These are phyloP conservation scores for Achaetomiella virescens DNA, from an alignment of 495 filamentous ascomycete genomes.

Conservation along the genomic window DNA sequence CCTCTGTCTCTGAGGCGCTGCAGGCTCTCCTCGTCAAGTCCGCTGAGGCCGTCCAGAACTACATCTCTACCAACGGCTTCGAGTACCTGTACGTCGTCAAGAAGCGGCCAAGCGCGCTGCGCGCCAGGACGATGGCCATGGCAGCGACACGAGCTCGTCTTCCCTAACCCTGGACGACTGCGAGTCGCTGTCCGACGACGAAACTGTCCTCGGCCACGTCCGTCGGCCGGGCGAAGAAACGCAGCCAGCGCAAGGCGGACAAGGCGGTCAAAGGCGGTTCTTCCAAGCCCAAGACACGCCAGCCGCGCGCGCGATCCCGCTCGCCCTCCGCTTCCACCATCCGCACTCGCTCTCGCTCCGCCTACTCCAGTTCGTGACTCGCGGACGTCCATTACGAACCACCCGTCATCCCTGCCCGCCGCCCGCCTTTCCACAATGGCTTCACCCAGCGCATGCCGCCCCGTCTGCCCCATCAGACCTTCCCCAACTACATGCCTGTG, in stretches of 20 bases:
- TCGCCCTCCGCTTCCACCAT: conserved; percentile 15
- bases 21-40: conserved; percentile 31
- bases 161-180: conserved; percentile 27
- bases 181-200: conserved; percentile 29
- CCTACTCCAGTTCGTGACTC: conserved; percentile 8
- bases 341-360: conserved; percentile 22
- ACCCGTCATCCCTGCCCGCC: not conserved
- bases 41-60: conserved; percentile 34
- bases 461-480: not conserved
- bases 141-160: conserved; percentile 23
- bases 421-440: not conserved
- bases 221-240: conserved; percentile 1
- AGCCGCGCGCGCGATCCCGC: conserved; percentile 18
- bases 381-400: not conserved
- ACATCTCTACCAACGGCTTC: conserved; percentile 35
- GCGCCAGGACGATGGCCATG: conserved; percentile 16
- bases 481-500: not conserved
- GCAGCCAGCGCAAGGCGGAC: not conserved
- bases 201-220: conserved; percentile 22
- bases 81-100: conserved; percentile 16
- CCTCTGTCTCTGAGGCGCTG: conserved; percentile 17
- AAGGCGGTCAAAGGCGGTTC: not conserved
- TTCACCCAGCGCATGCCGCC: not conserved
- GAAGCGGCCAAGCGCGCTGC: conserved; percentile 3
- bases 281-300: conserved; percentile 5